Evolutionary conservation across 2,329 filamentous ascomycete species (phyloP), one percentile per base, ranked within the genome.

Genomic region (Cadophora gregata): DNA sequence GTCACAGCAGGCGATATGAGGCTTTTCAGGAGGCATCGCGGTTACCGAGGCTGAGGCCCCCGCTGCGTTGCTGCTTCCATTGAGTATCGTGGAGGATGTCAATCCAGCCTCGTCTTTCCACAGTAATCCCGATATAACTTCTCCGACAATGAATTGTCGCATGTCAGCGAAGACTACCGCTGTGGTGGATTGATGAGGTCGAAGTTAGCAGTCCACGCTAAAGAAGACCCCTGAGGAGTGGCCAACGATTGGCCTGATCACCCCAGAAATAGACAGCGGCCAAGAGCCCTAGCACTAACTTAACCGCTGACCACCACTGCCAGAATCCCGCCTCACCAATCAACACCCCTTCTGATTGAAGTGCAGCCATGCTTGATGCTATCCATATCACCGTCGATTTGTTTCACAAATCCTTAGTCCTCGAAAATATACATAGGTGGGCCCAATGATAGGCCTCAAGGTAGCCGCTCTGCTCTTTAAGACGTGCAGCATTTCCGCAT

Each of bases 391-490:
- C 69, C 78, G 48, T 25, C 62, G 82, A 5, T 65, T 36, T 31
- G 67, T 71, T 71, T 72, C 67, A 69, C 24, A 67, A 55, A 53
- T 31, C 38, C 58, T 62, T 69, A 63, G 58, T 36, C 14, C 38
- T 55, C 45, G 50, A 62, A 59, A 33, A 64, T 59, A 65, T 64
- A 36, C 61, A 16, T 55, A 36, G 8, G 51, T 45, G 53, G 72
- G 63, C 73, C 73, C 73, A 75, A 74, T 75, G 58, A 71, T 67
- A 68, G 72, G 67, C 73, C 70, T 36, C 24, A 63, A 60, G 64
- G 67, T 70, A 72, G 62, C 63, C 72, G 73, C 73, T 73, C 64
- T 59, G 56, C 67, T 65, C 50, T 64, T 68, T 73, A 73, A 73
- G 68, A 69, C 63, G 55, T 59, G 62, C 62, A 51, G 31, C 47